A percentile compares a stretch with the other conserved stretches of the same genome.
Conservation (phyloP, 2,329 filamentous ascomycete species). For the Penicillium brasilianum region DNA sequence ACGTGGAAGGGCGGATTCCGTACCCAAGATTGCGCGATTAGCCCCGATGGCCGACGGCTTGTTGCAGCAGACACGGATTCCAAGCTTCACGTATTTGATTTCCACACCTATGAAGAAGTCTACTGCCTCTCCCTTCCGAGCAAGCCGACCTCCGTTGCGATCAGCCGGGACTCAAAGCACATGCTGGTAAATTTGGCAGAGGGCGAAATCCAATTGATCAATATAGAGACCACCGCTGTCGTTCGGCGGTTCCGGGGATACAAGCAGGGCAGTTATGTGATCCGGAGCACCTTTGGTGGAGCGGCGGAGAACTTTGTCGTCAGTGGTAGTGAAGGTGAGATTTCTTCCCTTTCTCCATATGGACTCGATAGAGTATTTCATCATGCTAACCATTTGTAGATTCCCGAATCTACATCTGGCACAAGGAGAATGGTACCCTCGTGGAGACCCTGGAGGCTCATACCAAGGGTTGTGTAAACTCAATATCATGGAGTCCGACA, state of each 20-base stretch:
- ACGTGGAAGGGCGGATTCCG: slow-evolving; percentile 74
- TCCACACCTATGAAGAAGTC: slow-evolving; percentile 72
- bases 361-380: not conserved
- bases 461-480: slow-evolving; percentile 75
- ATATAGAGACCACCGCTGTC: slow-evolving; percentile 73
- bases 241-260: slow-evolving; percentile 78
- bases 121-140: slow-evolving; percentile 73
- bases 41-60: slow-evolving; percentile 76
- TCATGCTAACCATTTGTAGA: slow-evolving; percentile 51
- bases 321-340: slow-evolving; percentile 84
- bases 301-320: slow-evolving; percentile 90
- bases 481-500: slow-evolving; percentile 84
- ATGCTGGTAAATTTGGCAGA: slow-evolving; percentile 82
- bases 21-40: slow-evolving; percentile 84
- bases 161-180: slow-evolving; percentile 79
- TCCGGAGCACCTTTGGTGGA: slow-evolving; percentile 83
- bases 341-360: not conserved
- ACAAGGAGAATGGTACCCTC: slow-evolving; percentile 77
- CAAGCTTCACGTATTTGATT: slow-evolving; percentile 81
- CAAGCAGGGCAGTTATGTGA: slow-evolving; percentile 75
- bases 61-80: slow-evolving; percentile 75
- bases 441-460: slow-evolving; percentile 81
- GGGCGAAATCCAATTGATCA: slow-evolving; percentile 76
- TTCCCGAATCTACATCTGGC: slow-evolving; percentile 82
- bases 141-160: slow-evolving; percentile 76